Conservation (phyloP, 495 filamentous ascomycete genomes). For the Xylaria castorea region DNA sequence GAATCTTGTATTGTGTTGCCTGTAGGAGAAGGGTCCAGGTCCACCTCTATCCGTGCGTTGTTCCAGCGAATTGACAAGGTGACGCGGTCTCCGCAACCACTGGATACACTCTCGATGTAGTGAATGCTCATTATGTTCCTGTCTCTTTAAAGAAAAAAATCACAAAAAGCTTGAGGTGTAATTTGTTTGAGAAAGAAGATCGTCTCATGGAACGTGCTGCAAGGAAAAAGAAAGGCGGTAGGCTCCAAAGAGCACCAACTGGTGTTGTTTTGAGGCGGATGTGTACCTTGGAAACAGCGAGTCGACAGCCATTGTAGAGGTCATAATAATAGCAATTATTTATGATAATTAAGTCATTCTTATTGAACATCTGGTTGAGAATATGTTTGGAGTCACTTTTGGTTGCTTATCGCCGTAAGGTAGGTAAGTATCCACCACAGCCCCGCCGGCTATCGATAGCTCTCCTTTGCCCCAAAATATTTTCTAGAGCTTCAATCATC, state of each 20-base stretch:
- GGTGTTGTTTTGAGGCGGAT: background rate
- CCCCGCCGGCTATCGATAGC: slow-evolving; percentile 27
- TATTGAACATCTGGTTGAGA: background rate
- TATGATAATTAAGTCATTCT: background rate
- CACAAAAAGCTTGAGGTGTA: no score
- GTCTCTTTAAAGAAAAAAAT: no score
- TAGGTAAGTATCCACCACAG: background rate
- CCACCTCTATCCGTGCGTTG: slow-evolving; percentile 19
- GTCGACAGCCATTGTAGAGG: background rate
- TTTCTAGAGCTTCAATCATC: slow-evolving; percentile 24
- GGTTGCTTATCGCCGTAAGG: background rate
- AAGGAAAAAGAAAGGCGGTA: no score
- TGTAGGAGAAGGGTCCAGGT: slow-evolving; percentile 23
- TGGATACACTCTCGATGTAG: slow-evolving; percentile 24
- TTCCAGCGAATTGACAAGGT: slow-evolving; percentile 29
- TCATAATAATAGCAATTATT: background rate
- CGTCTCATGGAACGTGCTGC: no score
- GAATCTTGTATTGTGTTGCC: slow-evolving; percentile 19
- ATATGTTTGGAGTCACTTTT: background rate
- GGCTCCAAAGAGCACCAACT: background rate
- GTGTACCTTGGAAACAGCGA: background rate
- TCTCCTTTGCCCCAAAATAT: slow-evolving; percentile 18
- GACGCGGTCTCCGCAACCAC: slow-evolving; percentile 27
- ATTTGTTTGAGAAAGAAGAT: no score
- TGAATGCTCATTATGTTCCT: slow-evolving; percentile 16